These are phyloP conservation scores for Sanghuangporus baumii DNA, from an alignment of 1,284 basidiomycete species.

Conservation along the genomic window DNA sequence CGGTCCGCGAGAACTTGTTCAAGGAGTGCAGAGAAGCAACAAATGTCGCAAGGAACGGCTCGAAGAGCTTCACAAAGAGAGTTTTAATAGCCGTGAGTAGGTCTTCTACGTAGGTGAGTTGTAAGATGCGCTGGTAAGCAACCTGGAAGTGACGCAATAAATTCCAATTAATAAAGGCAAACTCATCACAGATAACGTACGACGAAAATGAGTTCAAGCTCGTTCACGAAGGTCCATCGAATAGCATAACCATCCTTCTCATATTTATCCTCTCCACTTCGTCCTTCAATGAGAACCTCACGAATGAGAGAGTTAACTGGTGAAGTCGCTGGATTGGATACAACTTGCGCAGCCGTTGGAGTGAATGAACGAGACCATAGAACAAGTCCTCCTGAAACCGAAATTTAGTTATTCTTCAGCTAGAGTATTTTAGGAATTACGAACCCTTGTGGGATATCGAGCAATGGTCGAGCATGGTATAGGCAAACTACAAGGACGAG, in stretches of 20 bases:
- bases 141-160: conserved; percentile 47
- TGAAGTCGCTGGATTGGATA: conserved; percentile 65
- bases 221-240: conserved; percentile 90
- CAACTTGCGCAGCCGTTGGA: conserved; percentile 70
- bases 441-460: conserved; percentile 87
- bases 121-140: conserved; percentile 94
- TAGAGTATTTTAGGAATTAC: conserved; percentile 13
- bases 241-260: conserved; percentile 91
- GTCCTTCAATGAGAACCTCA: conserved; percentile 85
- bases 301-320: conserved; percentile 88
- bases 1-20: conserved; percentile 31
- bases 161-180: background rate
- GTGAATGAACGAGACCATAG: conserved; percentile 93
- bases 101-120: conserved; percentile 90
- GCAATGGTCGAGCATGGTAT: conserved; percentile 77
- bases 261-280: conserved; percentile 71
- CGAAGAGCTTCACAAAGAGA: conserved; percentile 81
- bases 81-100: conserved; percentile 76
- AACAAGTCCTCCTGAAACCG: conserved; percentile 72
- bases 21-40: conserved; percentile 73
- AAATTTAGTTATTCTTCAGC: background rate
- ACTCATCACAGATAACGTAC: conserved; percentile 41
- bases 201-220: conserved; percentile 91
- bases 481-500: background rate
- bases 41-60: conserved; percentile 76